Conservation (phyloP, 139 green algal species). For the Chlorella sorokiniana region DNA sequence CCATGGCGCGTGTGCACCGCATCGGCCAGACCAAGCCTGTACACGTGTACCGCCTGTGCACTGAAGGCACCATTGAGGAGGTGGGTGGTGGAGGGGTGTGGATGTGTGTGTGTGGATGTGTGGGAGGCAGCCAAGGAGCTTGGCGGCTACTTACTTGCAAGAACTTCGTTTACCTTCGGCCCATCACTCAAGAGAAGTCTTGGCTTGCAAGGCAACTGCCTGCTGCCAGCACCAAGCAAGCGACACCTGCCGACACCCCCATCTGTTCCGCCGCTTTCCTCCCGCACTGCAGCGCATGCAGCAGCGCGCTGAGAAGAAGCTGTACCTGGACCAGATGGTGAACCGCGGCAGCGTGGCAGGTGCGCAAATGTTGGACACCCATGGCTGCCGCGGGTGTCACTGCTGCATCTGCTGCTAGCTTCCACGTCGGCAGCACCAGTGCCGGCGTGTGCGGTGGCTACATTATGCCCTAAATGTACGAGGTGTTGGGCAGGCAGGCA, state of each 20-base stretch:
- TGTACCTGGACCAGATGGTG: conserved; percentile 79
- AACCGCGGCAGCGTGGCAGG: conserved; percentile 59
- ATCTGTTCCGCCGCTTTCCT: neutral
- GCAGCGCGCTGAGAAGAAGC: conserved; percentile 71
- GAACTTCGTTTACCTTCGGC: too few relatives aligned
- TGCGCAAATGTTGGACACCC: neutral
- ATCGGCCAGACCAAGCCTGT: conserved; percentile 89
- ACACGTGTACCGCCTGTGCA: conserved; percentile 86
- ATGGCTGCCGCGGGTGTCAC: neutral
- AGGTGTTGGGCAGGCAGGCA: too few relatives aligned
- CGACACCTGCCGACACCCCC: neutral
- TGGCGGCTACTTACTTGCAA: too few relatives aligned
- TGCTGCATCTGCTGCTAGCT: neutral
- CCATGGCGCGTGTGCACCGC: conserved; percentile 75
- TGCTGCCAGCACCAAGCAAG: neutral
- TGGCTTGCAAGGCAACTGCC: too few relatives aligned
- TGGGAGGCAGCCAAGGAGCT: too few relatives aligned
- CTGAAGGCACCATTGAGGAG: conserved; percentile 78
- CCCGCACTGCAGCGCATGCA: conserved; percentile 60
- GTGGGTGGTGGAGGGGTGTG: neutral
- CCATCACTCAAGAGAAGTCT: too few relatives aligned
- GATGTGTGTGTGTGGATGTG: too few relatives aligned
- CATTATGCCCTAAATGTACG: too few relatives aligned
- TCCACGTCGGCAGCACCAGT: neutral
- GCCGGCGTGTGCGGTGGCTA: too few relatives aligned